Evolutionary conservation across 345 rosid species (phyloP).

Genomic region (Turritis glabra): DNA sequence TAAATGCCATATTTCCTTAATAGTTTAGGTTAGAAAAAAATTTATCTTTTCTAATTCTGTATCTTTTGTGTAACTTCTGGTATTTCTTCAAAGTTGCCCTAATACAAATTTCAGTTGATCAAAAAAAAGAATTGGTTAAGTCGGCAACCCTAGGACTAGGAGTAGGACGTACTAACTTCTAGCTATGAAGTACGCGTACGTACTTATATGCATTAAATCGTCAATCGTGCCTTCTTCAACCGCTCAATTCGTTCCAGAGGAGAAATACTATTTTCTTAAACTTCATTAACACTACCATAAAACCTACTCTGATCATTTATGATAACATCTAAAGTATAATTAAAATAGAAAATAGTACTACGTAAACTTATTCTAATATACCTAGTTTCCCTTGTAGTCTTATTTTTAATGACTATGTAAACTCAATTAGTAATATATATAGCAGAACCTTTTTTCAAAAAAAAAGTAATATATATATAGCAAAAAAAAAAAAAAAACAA

Average conservation of each 20-base stretch:
- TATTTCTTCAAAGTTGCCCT: too few relatives aligned
- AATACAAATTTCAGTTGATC: too few relatives aligned
- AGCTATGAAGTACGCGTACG: neutral
- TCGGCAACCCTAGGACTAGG: constrained; percentile 28
- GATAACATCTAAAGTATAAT: neutral
- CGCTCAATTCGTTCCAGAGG: neutral
- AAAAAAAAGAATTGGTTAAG: constrained; percentile 34
- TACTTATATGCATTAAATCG: constrained; percentile 10
- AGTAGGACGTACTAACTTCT: constrained; percentile 12
- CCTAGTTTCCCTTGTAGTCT: neutral
- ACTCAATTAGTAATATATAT: too few relatives aligned
- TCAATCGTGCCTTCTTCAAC: constrained; percentile 11
- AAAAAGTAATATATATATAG: too few relatives aligned
- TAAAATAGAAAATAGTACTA: neutral
- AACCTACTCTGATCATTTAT: neutral
- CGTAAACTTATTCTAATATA: too few relatives aligned
- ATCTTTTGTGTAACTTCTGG: too few relatives aligned
- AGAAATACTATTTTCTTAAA: neutral
- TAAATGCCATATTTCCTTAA: too few relatives aligned
- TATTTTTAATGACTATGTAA: neutral
- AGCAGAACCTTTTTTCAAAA: too few relatives aligned
- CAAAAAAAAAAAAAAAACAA: too few relatives aligned
- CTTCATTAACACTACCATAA: neutral
- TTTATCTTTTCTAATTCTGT: too few relatives aligned
- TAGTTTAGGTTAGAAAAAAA: too few relatives aligned